These are phyloP conservation scores for Chlorella sp. DNA, from an alignment of 139 green algal species.

Conservation along the genomic window DNA sequence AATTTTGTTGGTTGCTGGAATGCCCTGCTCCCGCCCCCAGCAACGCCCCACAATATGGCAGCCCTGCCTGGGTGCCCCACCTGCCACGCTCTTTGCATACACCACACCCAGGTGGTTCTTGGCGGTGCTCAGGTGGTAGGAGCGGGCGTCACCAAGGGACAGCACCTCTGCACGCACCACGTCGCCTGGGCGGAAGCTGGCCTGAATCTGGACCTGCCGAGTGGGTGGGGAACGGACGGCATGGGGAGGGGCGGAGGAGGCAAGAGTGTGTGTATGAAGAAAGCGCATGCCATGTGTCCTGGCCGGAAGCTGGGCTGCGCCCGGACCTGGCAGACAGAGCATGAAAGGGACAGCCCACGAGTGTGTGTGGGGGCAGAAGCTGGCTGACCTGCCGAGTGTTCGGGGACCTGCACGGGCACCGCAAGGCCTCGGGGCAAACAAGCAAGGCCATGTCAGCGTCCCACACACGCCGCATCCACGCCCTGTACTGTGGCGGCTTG, in stretches of 20 bases:
- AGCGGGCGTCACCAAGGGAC: slow-evolving; percentile 86
- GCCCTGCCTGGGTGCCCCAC: slow-evolving; percentile 15
- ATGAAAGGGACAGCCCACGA: too few relatives aligned
- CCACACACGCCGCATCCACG: too few relatives aligned
- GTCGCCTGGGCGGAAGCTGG: slow-evolving; percentile 92
- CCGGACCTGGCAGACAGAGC: not conserved
- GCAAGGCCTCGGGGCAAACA: not conserved
- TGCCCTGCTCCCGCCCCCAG: too few relatives aligned
- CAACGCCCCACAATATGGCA: not conserved
- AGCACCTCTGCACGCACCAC: slow-evolving; percentile 81
- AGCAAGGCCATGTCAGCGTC: not conserved
- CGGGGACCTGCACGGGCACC: too few relatives aligned
- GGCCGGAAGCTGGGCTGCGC: not conserved
- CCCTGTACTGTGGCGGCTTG: not conserved
- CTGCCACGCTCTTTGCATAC: slow-evolving; percentile 76
- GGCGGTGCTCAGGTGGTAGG: slow-evolving; percentile 92
- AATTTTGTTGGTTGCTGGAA: too few relatives aligned
- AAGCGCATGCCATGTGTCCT: not conserved
- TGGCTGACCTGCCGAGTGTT: too few relatives aligned
- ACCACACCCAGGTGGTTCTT: slow-evolving; percentile 93
- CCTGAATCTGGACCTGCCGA: slow-evolving; percentile 71
- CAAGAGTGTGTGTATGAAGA: not conserved
- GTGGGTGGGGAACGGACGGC: not conserved
- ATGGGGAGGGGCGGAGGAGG: not conserved
- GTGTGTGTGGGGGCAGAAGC: too few relatives aligned